Base-by-base conservation (phyloP, 2,329 filamentous ascomycete species). In the Hypoxylon sp. region DNA sequence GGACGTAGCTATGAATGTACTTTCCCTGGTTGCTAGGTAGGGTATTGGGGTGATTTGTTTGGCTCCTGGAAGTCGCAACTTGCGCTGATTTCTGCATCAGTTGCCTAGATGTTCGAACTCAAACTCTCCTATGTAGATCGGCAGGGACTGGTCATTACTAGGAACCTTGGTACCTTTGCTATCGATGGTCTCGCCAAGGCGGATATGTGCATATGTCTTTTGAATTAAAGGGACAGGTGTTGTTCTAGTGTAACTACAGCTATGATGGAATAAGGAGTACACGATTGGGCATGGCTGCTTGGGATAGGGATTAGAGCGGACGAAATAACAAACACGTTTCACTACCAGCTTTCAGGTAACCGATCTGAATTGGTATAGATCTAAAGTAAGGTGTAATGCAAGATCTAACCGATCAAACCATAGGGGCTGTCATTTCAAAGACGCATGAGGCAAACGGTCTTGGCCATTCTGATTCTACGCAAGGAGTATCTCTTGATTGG, bases 121-220 rank as follows among this genome's bases (percentile, higher is more conserved):
- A 41, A 67, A 67, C 60, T 37, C 59, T 61, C 41, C 24, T 58
- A n/a, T n/a, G n/a, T n/a, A 61, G 59, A 59, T 58, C 49, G 47
- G 51, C 61, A 44, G 43, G 8, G n/a, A n/a, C 20, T 52, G 28
- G 15, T 37, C 37, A 47, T 26, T 26, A 26, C 24, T 26, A 26
- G 24, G 24, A 4, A 26, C n/a, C n/a, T n/a, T n/a, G 24, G 24
- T 26, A 26, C 24, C 4, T 7, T 4, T 4, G 51, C 58, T 55
- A 57, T 64, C 26, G 57, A 37, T 51, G 47, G 56, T 65, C 53
- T 56, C 69, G 68, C 71, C 69, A 68, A 72, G 68, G 22, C 70
- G 70, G 70, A 54, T 64, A 62, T 58, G 52, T 56, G 58, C 71
- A 70, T 61, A 47, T 62, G 54, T 47, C 30, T 57, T 47, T 59